Conservation (phyloP, 1,139 yeast species). For the Scheffersomyces insectosa region DNA sequence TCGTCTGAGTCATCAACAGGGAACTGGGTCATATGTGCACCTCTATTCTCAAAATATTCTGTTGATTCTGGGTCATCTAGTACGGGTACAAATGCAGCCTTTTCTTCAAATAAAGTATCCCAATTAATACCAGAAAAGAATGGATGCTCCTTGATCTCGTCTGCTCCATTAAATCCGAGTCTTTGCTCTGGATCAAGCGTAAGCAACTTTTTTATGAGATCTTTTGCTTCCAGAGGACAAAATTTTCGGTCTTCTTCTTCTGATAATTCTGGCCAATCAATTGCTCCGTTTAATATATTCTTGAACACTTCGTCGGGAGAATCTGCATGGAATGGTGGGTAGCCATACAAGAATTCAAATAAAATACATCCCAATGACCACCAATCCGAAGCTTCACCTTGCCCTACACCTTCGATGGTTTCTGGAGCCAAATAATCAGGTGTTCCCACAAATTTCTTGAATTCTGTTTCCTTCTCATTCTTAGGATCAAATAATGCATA, state of each 20-base stretch:
- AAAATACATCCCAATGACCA: constrained; percentile 97
- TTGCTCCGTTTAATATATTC: constrained; percentile 69
- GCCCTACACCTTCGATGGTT: constrained; percentile 82
- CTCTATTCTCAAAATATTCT: constrained; percentile 88
- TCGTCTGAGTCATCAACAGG: constrained; percentile 52
- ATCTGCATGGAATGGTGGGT: constrained; percentile 90
- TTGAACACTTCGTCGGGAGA: constrained; percentile 81
- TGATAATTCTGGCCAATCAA: constrained; percentile 79
- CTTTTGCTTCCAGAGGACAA: constrained; percentile 71
- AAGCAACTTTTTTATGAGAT: constrained; percentile 65
- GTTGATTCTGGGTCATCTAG: constrained; percentile 84
- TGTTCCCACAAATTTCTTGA: constrained; percentile 81
- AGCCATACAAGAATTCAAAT: constrained; percentile 90
- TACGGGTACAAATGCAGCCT: constrained; percentile 82
- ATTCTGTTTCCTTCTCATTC: constrained; percentile 42
- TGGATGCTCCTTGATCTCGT: constrained; percentile 75
- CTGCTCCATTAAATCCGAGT: constrained; percentile 75
- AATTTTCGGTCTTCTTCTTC: constrained; percentile 50
- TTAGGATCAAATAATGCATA: constrained; percentile 75
- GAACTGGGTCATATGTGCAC: constrained; percentile 71
- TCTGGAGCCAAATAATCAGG: constrained; percentile 99
- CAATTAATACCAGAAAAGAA: constrained; percentile 76
- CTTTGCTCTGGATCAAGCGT: constrained; percentile 63
- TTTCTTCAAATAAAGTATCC: constrained; percentile 70
- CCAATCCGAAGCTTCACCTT: constrained; percentile 92